Conservation (phyloP, 108 stramenopile species). For the Tribonema minus region DNA sequence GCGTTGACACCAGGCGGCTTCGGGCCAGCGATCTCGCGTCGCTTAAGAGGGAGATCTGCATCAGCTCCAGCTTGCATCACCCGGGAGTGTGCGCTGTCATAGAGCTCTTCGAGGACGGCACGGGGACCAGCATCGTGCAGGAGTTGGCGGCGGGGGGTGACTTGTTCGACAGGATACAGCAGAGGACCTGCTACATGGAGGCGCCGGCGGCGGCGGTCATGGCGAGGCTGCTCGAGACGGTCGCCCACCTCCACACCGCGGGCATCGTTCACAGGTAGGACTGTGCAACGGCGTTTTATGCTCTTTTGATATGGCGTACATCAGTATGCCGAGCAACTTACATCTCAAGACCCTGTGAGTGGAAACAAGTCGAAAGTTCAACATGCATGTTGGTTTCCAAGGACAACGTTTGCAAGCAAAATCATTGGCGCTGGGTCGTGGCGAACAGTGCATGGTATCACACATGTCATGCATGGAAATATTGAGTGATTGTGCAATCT, state of each 20-base stretch:
- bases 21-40: background rate
- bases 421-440: too few relatives aligned
- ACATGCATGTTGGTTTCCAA: too few relatives aligned
- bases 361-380: too few relatives aligned
- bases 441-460: too few relatives aligned
- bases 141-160: slow-evolving; percentile 35
- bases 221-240: slow-evolving; percentile 69
- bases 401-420: too few relatives aligned
- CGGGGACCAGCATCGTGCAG: slow-evolving; percentile 16
- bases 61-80: background rate
- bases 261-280: slow-evolving; percentile 70
- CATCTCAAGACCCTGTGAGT: too few relatives aligned
- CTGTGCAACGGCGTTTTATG: too few relatives aligned
- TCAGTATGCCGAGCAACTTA: too few relatives aligned
- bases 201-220: slow-evolving; percentile 49
- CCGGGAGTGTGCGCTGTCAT: background rate
- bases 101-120: background rate
- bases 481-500: too few relatives aligned
- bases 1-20: slow-evolving; percentile 8
- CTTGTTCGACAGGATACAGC: background rate
- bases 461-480: too few relatives aligned
- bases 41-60: background rate
- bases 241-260: slow-evolving; percentile 72
- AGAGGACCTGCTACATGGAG: background rate
- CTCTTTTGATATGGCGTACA: too few relatives aligned